Base-by-base conservation (phyloP, 768 basidiomycete species). In the Strobilomyces confusus region DNA sequence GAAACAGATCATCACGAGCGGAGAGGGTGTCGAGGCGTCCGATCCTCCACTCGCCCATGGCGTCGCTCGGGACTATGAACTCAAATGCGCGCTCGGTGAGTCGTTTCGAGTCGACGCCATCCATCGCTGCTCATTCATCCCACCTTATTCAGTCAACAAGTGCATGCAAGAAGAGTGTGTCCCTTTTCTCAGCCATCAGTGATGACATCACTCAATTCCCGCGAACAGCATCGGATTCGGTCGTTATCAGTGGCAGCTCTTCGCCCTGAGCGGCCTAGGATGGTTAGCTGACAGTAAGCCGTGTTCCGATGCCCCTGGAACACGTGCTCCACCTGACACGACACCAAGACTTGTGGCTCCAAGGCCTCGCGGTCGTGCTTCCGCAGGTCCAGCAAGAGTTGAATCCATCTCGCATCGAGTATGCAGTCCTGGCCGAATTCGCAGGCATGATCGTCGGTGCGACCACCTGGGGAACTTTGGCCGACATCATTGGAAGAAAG, bases 391-490 rank as follows among this genome's bases (percentile, higher is more conserved):
- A 74, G 32, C 68, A 69, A 55, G 77, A 78, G 38, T 57, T 80
- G 42, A 68, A 73, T 43, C 78, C 79, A 6, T 56, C 63, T 13
- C 69, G 70, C 40, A 60, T 79, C 17, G 77, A 77, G 55, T 78
- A 75, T 62, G 69, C 77, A 4, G 77, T 76, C 7, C 62, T 80
- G 23, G 70, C 77, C 0, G 70, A 79, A 20, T 80, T 73, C 56
- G 74, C 72, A 9, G 79, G 79, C 2, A 63, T 80, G 30, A 76
- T 79, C n/a, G 63, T 76, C 5, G 79, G 79, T 40, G 78, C 80
- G 9, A 73, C 70, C 5, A 64, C 61, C 4, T 80, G 80, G 80
- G 80, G 80, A 19, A 59, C 75, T 19, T 65, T 78, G 56, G 78
- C 78, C 0, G 79, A 80, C 56, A 58, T 79, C 47, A 73, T 80